Evolutionary conservation across 2,329 filamentous ascomycete genomes (phyloP).

Genomic region (Xylaria sp.): DNA sequence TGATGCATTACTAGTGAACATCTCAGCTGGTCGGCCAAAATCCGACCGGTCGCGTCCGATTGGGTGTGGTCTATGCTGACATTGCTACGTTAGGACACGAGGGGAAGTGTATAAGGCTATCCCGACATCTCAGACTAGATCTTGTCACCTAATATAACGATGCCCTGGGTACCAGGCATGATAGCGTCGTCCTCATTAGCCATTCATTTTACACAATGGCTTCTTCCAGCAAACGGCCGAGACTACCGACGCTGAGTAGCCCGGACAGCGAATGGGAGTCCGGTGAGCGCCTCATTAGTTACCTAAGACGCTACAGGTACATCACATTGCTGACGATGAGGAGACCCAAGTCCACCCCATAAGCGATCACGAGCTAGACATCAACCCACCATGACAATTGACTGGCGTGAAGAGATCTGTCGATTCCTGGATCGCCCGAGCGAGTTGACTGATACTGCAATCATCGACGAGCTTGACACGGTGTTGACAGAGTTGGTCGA

Average conservation of each 20-base stretch:
- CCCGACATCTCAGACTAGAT: background rate
- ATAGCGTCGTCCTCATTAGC: background rate
- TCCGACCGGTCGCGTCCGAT: conserved; percentile 7
- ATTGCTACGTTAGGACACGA: background rate
- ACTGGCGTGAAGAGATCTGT: conserved; percentile 26
- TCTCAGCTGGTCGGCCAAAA: background rate
- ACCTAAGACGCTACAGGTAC: background rate
- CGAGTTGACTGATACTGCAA: conserved; percentile 14
- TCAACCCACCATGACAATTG: conserved; percentile 21
- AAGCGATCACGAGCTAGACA: conserved; percentile 11
- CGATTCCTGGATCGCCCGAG: conserved; percentile 11
- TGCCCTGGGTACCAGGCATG: background rate
- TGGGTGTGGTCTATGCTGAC: conserved; percentile 1
- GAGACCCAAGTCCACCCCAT: conserved; percentile 5
- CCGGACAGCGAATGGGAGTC: conserved; percentile 13
- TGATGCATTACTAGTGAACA: background rate
- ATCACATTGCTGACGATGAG: conserved; percentile 5
- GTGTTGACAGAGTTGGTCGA: conserved; percentile 10
- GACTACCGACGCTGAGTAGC: background rate
- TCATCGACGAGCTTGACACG: conserved; percentile 24
- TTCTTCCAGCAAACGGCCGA: conserved; percentile 11
- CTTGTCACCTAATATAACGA: background rate
- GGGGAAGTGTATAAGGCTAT: background rate
- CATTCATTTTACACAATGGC: background rate
- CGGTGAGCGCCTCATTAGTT: conserved; percentile 5